Conservation (phyloP, 495 filamentous ascomycete species). For the Penicillium arizonense region DNA sequence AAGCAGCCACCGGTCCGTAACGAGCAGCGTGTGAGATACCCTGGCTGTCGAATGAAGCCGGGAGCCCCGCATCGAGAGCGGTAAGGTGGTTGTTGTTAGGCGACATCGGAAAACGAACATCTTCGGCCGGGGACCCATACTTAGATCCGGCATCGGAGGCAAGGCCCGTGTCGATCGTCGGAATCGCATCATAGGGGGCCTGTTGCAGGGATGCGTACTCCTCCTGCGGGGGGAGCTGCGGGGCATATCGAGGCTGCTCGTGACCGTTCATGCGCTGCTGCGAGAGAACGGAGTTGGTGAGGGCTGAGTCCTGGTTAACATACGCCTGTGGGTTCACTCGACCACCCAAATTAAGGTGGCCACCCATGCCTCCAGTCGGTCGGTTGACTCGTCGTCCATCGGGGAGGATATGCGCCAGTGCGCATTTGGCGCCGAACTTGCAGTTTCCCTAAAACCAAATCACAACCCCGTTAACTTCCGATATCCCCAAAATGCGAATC, state of each 20-base stretch:
- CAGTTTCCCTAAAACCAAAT: slow-evolving; percentile 75
- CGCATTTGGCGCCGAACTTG: slow-evolving; percentile 98
- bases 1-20: slow-evolving; percentile 88
- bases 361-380: slow-evolving; percentile 43
- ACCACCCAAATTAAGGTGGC: slow-evolving; percentile 65
- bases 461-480: slow-evolving; percentile 6
- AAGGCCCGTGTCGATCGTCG: slow-evolving; percentile 78
- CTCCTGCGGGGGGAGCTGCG: slow-evolving; percentile 39
- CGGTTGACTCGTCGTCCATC: slow-evolving; percentile 89
- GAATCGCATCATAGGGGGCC: slow-evolving; percentile 54
- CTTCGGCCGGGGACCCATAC: slow-evolving; percentile 87
- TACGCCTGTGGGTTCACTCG: slow-evolving; percentile 69
- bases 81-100: slow-evolving; percentile 64
- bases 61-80: slow-evolving; percentile 90
- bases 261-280: slow-evolving; percentile 58
- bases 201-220: slow-evolving; percentile 45
- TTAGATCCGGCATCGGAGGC: slow-evolving; percentile 72
- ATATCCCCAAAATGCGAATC: not conserved
- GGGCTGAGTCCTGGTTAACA: slow-evolving; percentile 66
- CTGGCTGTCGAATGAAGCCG: slow-evolving; percentile 95
- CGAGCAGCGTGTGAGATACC: slow-evolving; percentile 89
- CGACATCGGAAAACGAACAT: slow-evolving; percentile 69
- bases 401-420: slow-evolving; percentile 90
- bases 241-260: slow-evolving; percentile 37
- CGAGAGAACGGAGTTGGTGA: slow-evolving; percentile 81